phyloP scores from a whole-genome alignment of 1,284 basidiomycete genomes.

The Marasmius tenuissimus region DNA sequence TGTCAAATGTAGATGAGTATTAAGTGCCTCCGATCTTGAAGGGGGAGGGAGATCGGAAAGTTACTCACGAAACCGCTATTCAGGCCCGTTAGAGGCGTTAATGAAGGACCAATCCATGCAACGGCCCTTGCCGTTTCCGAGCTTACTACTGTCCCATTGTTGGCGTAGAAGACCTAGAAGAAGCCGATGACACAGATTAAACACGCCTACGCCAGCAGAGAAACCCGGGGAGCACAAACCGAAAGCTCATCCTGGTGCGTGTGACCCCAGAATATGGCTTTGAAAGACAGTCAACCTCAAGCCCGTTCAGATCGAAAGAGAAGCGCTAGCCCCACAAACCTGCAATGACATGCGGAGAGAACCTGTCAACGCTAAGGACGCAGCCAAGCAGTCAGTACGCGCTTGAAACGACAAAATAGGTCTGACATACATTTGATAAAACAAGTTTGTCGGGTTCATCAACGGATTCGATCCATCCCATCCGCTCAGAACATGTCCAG shows the following conservation, averaged over 20 bases:
- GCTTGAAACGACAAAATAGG: neutral
- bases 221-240: conserved; percentile 33
- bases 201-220: neutral
- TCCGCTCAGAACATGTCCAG: conserved; percentile 76
- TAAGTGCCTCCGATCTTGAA: neutral
- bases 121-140: conserved; percentile 56
- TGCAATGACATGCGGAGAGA: conserved; percentile 77
- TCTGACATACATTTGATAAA: conserved; percentile 67
- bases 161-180: conserved; percentile 68
- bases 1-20: neutral
- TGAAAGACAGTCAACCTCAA: conserved; percentile 7
- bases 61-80: conserved; percentile 65
- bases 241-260: conserved; percentile 80
- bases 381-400: conserved; percentile 5
- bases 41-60: neutral
- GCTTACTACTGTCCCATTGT: conserved; percentile 66
- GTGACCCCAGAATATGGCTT: conserved; percentile 80
- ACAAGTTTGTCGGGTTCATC: conserved; percentile 58
- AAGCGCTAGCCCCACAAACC: conserved; percentile 39
- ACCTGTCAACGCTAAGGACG: conserved; percentile 69
- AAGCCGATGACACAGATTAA: neutral
- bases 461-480: conserved; percentile 74
- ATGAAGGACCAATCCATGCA: conserved; percentile 71
- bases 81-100: conserved; percentile 73
- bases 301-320: neutral